Evolutionary conservation across 2,329 filamentous ascomycete genomes (phyloP), one percentile per base, ranked within the genome.

Genomic region (Cercospora sojina): DNA sequence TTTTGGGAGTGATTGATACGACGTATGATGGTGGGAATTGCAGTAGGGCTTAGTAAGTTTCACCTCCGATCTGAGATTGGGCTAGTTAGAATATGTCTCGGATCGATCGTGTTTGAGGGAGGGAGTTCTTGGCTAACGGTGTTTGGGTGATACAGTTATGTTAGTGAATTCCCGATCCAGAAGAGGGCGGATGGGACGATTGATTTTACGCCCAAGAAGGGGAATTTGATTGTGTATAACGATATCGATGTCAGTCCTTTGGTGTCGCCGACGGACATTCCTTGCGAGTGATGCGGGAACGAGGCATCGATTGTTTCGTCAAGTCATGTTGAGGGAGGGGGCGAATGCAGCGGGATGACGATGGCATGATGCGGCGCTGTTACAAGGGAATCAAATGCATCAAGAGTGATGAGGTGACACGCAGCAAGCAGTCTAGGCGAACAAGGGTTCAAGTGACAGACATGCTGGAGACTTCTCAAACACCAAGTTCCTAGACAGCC

Each of bases 21-120:
- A 67, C 65, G 8, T 69, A 65, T 29, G 67, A 69, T 61, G 62
- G 65, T 1, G 65, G 64, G 1, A 69, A 69, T 27, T 69, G 67
- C 31, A 65, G 61, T 9, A 20, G 32, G 7, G 67, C 67, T 38
- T 63, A 67, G 64, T 69, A 64, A 20, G 67, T 68, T 32, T 8
- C 3, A 25, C 6, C 25, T 29, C 0, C 5, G n/a, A 7, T 55
- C 5, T 16, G 10, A 23, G 23, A 7, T 13, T 43, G 16, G 7
- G 41, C 9, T 20, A 32, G 41, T n/a, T 20, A 12, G 3, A 13
- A 13, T 2, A 5, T 13, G 35, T 41, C 3, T 41, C 41, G 3
- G 23, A 53, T 25, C 1, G 3, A n/a, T n/a, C n/a, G n/a, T n/a
- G n/a, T n/a, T n/a, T n/a, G 23, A n/a, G 47, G 8, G 2, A 13